Base-by-base conservation (phyloP, 768 basidiomycete species). In the Naganishia friedmannii region DNA sequence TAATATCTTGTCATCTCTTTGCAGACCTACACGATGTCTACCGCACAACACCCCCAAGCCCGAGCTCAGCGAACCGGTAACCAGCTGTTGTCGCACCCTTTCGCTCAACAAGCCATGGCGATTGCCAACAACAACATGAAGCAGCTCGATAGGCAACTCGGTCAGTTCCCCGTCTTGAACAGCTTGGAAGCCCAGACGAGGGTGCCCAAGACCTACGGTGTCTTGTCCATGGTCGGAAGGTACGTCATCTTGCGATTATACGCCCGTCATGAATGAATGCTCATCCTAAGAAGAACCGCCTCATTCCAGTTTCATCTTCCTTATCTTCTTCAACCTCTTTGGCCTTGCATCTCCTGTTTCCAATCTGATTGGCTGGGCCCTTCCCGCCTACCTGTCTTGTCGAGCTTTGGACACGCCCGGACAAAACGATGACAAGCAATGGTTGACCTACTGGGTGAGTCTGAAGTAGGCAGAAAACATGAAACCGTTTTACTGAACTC, bases 311-410 rank as follows among this genome's bases (percentile, higher is more conserved):
- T 72, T 80, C 70, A 77, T 80, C 74, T 71, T 77, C 56, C 67
- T 82, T 55, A 79, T 82, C 76, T 82, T 81, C 78, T 79, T 82
- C 77, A 82, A 81, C 79, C 74, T 82, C 45, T 77, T 81, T 84
- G 86, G 93, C 65, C 88, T 94, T 77, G 96, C 96, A 58, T 86
- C 88, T 4, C 91, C 93, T 76, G 86, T 95, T 74, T 95, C 95
- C 70, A 95, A 96, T 83, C 85, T 96, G 77, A 87, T 99, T 77
- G 96, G 94, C 65, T 98, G 90, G 89, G 91, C 84, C 37, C 85
- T 98, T 76, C 96, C 96, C 32, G 93, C 93, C 6, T 98, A 92
- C 82, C 87, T 96, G 81, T 96, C 93, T 65, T 87, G 97, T 85
- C 90, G 90, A 83, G 94, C 96, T 32, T 87, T 99, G 78, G 95